phyloP scores from a whole-genome alignment of 1,139 yeast species.

The Geotrichum cucujoidarum region DNA sequence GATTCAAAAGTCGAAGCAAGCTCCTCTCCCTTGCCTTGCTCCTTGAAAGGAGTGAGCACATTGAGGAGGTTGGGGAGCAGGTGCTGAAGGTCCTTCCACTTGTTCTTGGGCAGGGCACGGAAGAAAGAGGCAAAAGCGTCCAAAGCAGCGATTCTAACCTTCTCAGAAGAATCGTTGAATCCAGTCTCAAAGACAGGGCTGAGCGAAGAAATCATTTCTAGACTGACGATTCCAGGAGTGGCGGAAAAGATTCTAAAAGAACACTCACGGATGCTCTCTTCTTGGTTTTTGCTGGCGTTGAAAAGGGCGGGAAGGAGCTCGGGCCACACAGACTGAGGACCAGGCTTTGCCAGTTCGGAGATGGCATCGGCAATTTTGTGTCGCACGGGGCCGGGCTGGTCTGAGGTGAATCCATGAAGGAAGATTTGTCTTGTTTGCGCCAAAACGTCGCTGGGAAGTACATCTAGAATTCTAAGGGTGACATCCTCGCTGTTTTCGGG shows the following conservation, averaged over 20 bases:
- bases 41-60: constrained; percentile 79
- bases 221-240: constrained; percentile 72
- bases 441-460: constrained; percentile 54
- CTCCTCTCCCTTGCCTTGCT: constrained; percentile 72
- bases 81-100: constrained; percentile 73
- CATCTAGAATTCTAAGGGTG: constrained; percentile 74
- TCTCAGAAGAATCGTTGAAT: constrained; percentile 70
- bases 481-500: constrained; percentile 58
- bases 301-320: constrained; percentile 72
- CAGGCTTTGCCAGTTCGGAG: constrained; percentile 67
- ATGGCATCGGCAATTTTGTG: constrained; percentile 93
- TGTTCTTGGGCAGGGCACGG: constrained; percentile 67
- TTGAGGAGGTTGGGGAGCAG: constrained; percentile 78
- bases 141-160: constrained; percentile 86
- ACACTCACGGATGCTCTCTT: constrained; percentile 78
- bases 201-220: constrained; percentile 41
- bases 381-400: constrained; percentile 66
- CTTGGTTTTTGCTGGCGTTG: constrained; percentile 57
- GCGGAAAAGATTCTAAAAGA: constrained; percentile 85
- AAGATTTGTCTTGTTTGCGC: constrained; percentile 60
- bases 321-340: constrained; percentile 52
- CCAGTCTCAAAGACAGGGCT: constrained; percentile 73
- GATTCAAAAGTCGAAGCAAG: constrained; percentile 84
- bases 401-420: constrained; percentile 65
- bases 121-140: constrained; percentile 90